Evolutionary conservation across 2,329 filamentous ascomycete species (phyloP).

Genomic region (Albophoma yamanashiensis): DNA sequence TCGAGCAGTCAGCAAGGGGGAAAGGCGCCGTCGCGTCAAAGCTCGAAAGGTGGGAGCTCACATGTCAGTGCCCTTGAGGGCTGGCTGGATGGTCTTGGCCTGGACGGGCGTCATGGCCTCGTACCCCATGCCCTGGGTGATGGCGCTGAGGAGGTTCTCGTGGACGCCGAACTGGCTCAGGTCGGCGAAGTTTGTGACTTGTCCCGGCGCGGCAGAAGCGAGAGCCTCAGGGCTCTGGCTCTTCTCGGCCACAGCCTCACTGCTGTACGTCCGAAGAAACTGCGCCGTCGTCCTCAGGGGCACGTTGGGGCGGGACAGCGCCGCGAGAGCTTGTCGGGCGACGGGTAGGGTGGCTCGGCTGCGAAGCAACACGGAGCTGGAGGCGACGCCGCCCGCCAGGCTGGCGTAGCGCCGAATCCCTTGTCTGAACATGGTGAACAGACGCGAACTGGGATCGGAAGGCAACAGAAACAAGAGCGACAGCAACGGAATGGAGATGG

Average conservation of each 20-base stretch:
- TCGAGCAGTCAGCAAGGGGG: slow-evolving; percentile 5
- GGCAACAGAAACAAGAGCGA: background rate
- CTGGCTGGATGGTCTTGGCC: slow-evolving; percentile 67
- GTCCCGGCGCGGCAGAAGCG: slow-evolving; percentile 8
- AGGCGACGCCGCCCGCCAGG: slow-evolving; percentile 20
- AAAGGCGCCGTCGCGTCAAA: background rate
- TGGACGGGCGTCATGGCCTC: slow-evolving; percentile 91
- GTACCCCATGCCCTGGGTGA: slow-evolving; percentile 65
- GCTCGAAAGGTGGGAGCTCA: slow-evolving; percentile 36
- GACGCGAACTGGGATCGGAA: background rate
- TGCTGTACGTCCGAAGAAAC: slow-evolving; percentile 26
- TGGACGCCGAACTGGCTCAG: slow-evolving; percentile 44
- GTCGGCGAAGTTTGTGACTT: slow-evolving; percentile 31
- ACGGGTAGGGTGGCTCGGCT: slow-evolving; percentile 14
- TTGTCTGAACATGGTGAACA: slow-evolving; percentile 21
- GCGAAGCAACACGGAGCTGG: slow-evolving; percentile 17
- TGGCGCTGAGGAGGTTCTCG: slow-evolving; percentile 51
- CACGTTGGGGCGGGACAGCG: slow-evolving; percentile 7
- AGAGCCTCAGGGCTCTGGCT: slow-evolving; percentile 3
- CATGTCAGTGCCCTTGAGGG: slow-evolving; percentile 73
- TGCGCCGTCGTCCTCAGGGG: slow-evolving; percentile 12
- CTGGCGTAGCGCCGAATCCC: slow-evolving; percentile 28
- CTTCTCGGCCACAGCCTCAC: slow-evolving; percentile 21
- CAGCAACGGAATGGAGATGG: background rate
- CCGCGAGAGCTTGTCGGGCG: slow-evolving; percentile 10